A percentile compares a stretch with the other conserved stretches of the same genome.
Evolutionary conservation across 2,329 filamentous ascomycete species (phyloP).

Genomic region (Neocatenulostroma microsporum): DNA sequence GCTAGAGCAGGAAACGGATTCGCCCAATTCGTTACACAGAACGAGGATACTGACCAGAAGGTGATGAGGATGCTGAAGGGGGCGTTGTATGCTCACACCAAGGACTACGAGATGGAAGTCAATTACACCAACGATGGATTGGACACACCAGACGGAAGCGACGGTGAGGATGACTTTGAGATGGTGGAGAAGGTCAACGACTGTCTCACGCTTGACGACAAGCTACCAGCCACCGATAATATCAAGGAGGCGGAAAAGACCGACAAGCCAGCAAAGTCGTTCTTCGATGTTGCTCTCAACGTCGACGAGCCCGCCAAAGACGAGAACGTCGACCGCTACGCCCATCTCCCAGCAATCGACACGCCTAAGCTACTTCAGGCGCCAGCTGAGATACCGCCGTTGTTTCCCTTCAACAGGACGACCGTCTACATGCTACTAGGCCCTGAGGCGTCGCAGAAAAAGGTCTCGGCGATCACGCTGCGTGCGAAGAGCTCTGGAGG

Average conservation of each 20-base stretch:
- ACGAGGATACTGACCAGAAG: conserved; percentile 59
- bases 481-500: conserved; percentile 51
- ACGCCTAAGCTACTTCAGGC: conserved; percentile 56
- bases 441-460: conserved; percentile 39
- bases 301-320: conserved; percentile 33
- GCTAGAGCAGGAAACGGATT: conserved; percentile 52
- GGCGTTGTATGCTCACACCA: conserved; percentile 58
- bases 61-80: conserved; percentile 68
- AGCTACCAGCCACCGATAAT: conserved; percentile 1
- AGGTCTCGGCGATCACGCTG: conserved; percentile 51
- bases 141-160: conserved; percentile 6
- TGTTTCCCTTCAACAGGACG: conserved; percentile 61
- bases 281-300: conserved; percentile 49
- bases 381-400: conserved; percentile 53
- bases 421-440: conserved; percentile 59
- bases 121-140: conserved; percentile 39
- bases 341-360: conserved; percentile 46
- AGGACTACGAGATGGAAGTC: conserved; percentile 56
- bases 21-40: conserved; percentile 52
- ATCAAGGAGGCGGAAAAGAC: conserved; percentile 6
- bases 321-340: conserved; percentile 32
- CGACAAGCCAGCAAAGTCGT: conserved; percentile 43
- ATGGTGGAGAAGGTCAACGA: conserved; percentile 53
- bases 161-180: conserved; percentile 51
- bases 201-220: conserved; percentile 36